Percentiles rank a stretch among this genome's conserved stretches.
These are phyloP conservation scores for Gracilaria gracilis DNA, from an alignment of 23 red algal genomes.

Conservation along the genomic window DNA sequence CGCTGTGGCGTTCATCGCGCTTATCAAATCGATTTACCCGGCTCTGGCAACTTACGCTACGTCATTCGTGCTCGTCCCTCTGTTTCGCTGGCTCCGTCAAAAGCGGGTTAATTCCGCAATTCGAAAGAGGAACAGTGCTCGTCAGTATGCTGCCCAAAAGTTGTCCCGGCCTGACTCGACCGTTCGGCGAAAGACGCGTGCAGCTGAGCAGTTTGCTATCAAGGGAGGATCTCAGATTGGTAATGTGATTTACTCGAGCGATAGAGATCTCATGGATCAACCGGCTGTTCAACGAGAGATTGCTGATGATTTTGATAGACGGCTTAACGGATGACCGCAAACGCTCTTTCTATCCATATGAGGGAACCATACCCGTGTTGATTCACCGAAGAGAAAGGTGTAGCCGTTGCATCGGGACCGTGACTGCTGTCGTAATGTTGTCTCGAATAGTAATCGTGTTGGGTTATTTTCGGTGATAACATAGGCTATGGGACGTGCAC, in stretches of 20 bases:
- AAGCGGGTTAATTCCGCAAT: conserved; percentile 57
- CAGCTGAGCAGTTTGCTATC: conserved; percentile 51
- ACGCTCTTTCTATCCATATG: neutral
- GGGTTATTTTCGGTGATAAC: no score
- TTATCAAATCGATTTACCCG: conserved; percentile 76
- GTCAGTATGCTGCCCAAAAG: conserved; percentile 5
- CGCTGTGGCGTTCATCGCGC: conserved; percentile 40
- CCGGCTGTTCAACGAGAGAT: conserved; percentile 49
- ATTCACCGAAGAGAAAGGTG: neutral
- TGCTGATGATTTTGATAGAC: conserved; percentile 76
- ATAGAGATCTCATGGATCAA: conserved; percentile 74
- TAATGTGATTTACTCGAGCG: conserved; percentile 84
- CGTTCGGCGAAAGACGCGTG: conserved; percentile 57
- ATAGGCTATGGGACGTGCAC: no score
- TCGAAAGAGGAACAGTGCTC: conserved; percentile 51
- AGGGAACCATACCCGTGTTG: neutral
- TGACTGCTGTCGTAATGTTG: no score
- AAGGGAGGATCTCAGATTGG: conserved; percentile 32
- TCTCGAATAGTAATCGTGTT: no score
- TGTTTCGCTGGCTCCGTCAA: conserved; percentile 64
- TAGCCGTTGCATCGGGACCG: neutral
- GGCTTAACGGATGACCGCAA: conserved; percentile 59
- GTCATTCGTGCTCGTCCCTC: conserved; percentile 80
- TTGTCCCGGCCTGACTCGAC: neutral
- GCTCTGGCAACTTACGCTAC: conserved; percentile 79